phyloP scores from a whole-genome alignment of 257 asterid species.

The Rauvolfia tetraphylla region DNA sequence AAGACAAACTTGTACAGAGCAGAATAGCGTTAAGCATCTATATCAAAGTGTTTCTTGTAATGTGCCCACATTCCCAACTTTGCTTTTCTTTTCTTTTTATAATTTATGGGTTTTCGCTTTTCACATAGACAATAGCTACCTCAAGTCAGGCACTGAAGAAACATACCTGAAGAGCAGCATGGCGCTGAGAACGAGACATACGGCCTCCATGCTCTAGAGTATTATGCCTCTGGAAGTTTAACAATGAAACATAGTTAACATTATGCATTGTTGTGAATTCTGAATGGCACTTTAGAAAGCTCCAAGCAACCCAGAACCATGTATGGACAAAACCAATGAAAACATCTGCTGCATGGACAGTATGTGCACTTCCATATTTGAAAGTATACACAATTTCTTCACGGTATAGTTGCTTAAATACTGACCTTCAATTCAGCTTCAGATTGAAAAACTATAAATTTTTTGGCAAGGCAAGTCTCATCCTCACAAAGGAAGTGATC shows the following conservation, averaged over 20 bases:
- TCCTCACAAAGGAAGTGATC: slow-evolving; percentile 92
- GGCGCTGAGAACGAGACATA: slow-evolving; percentile 92
- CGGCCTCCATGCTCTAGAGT: slow-evolving; percentile 89
- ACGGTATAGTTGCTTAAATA: not conserved
- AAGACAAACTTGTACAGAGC: not conserved
- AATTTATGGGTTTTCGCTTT: not conserved
- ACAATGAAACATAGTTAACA: slow-evolving; percentile 13
- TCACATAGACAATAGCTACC: not conserved
- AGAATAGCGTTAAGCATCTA: not conserved
- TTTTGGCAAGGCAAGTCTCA: slow-evolving; percentile 78
- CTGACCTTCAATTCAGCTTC: slow-evolving; percentile 89
- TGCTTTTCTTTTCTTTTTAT: no score
- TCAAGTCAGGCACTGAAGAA: slow-evolving; percentile 15
- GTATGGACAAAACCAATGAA: not conserved
- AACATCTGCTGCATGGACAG: not conserved
- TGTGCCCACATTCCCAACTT: not conserved
- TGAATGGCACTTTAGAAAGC: not conserved
- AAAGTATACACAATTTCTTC: not conserved
- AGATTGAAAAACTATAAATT: slow-evolving; percentile 72
- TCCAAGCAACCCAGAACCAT: not conserved
- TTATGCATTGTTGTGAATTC: not conserved
- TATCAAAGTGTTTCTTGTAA: not conserved
- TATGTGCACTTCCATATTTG: not conserved
- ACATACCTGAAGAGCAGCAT: slow-evolving; percentile 93
- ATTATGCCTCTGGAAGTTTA: slow-evolving; percentile 76